Conservation (phyloP, 495 filamentous ascomycete genomes). For the Glonium stellatum region DNA sequence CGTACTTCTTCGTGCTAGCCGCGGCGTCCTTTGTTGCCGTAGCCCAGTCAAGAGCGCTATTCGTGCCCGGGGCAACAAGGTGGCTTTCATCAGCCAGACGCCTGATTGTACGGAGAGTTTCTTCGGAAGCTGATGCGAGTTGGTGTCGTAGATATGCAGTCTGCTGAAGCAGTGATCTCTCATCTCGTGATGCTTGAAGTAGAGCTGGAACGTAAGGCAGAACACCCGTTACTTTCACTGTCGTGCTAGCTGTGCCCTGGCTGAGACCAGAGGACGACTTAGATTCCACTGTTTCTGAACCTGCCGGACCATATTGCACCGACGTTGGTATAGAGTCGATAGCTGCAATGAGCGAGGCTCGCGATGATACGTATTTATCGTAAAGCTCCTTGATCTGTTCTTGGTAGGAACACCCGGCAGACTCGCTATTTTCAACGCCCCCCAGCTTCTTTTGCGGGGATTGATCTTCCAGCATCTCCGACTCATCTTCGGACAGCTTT, state of each 20-base stretch:
- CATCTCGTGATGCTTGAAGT: conserved; percentile 5
- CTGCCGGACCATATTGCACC: background rate
- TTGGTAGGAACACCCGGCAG: background rate
- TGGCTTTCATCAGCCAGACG: conserved; percentile 35
- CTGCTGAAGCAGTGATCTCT: conserved; percentile 22
- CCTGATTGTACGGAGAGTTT: conserved; percentile 19
- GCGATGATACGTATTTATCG: background rate
- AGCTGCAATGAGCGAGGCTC: background rate
- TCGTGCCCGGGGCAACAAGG: conserved; percentile 27
- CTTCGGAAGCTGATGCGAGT: conserved; percentile 25
- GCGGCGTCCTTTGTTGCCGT: conserved; percentile 7
- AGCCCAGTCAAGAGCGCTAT: conserved; percentile 16
- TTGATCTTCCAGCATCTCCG: conserved; percentile 15
- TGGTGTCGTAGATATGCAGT: conserved; percentile 25
- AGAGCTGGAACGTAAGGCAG: conserved; percentile 12
- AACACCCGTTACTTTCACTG: conserved; percentile 1
- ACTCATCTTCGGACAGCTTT: conserved; percentile 27
- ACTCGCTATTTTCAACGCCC: background rate
- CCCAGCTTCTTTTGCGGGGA: conserved; percentile 16
- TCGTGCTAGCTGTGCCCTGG: background rate
- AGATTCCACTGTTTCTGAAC: background rate
- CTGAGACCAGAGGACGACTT: background rate
- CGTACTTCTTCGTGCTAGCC: background rate
- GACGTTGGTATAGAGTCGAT: background rate
- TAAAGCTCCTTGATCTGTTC: background rate